Conservation (phyloP, 345 rosid species). For the Chamaenerion angustifolium region DNA sequence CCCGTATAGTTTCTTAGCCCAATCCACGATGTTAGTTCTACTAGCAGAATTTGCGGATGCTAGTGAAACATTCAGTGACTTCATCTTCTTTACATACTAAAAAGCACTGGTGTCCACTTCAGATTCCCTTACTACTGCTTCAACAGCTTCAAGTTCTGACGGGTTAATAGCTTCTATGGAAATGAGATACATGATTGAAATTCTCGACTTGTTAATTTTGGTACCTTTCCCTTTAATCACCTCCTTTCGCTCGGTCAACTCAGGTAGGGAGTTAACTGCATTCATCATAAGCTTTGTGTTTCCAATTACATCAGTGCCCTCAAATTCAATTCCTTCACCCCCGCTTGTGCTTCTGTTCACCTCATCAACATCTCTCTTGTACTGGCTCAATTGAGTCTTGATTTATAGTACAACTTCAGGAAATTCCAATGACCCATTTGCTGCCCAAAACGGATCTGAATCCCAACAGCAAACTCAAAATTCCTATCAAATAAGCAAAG, state of each 20-base stretch:
- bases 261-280: too few species aligned
- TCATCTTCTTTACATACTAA: too few species aligned
- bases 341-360: conserved; percentile 88
- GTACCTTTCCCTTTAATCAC: conserved; percentile 83
- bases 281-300: conserved; percentile 96
- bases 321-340: conserved; percentile 67
- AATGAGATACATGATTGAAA: conserved; percentile 85
- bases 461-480: conserved; percentile 69
- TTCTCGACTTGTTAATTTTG: conserved; percentile 72
- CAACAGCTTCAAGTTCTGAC: too few species aligned
- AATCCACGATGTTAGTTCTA: conserved; percentile 90
- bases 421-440: conserved; percentile 78
- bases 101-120: too few species aligned
- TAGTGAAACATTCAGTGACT: too few species aligned
- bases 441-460: conserved; percentile 81
- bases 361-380: conserved; percentile 93
- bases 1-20: conserved; percentile 98
- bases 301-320: conserved; percentile 80
- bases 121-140: too few species aligned
- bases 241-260: too few species aligned
- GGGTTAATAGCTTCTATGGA: too few species aligned
- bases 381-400: conserved; percentile 69
- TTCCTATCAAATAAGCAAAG: conserved; percentile 86
- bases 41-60: conserved; percentile 84
- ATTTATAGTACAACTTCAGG: conserved; percentile 96